These are phyloP conservation scores for Papilionanthe hybrid DNA, from an alignment of 116 monocot genomes.

Conservation along the genomic window DNA sequence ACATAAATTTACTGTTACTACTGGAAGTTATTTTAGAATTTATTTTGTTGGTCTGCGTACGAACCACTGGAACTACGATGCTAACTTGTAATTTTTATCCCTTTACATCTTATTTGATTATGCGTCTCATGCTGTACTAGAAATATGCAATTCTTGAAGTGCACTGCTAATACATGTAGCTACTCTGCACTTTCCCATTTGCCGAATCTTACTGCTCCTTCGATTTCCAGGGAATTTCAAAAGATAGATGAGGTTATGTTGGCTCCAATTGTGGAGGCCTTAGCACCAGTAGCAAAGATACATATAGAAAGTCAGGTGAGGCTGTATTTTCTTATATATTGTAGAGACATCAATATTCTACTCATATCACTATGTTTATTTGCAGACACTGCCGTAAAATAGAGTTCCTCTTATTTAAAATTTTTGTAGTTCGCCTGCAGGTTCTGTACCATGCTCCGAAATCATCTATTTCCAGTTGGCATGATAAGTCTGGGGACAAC, in stretches of 20 bases:
- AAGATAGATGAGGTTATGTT: conserved; percentile 43
- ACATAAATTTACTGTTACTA: too few species aligned
- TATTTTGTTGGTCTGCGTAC: neutral
- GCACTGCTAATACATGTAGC: neutral
- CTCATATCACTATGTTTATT: neutral
- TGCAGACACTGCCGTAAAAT: neutral
- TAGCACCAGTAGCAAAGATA: conserved; percentile 77
- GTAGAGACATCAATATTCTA: neutral
- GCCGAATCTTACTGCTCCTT: neutral
- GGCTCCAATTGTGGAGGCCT: conserved; percentile 55
- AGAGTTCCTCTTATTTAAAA: neutral
- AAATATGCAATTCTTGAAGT: neutral
- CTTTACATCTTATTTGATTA: neutral
- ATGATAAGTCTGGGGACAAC: conserved; percentile 44
- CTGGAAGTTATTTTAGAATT: neutral
- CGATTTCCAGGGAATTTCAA: conserved; percentile 64
- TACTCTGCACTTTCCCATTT: neutral
- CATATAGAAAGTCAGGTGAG: conserved; percentile 84
- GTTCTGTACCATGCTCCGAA: conserved; percentile 89
- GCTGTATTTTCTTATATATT: neutral
- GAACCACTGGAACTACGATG: neutral
- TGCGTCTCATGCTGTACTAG: neutral
- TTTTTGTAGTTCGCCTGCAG: conserved; percentile 25
- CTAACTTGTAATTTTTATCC: neutral
- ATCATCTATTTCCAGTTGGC: conserved; percentile 67